A percentile compares a stretch with the other conserved stretches of the same genome.
These are phyloP conservation scores for Sarocladium brachiariae DNA, from an alignment of 2,329 filamentous ascomycete species.

Conservation along the genomic window DNA sequence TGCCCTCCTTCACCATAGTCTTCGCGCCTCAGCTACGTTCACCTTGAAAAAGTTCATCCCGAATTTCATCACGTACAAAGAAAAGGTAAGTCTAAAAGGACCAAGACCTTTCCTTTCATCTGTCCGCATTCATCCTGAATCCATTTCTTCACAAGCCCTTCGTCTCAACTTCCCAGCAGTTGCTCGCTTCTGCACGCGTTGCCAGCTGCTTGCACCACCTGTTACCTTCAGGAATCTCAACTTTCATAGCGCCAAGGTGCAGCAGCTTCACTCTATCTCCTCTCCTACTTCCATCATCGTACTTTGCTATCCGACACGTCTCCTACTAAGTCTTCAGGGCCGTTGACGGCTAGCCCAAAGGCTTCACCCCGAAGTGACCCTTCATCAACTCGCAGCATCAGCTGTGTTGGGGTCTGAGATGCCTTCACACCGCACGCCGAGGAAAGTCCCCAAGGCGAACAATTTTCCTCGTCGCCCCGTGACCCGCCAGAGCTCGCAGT, in stretches of 20 bases:
- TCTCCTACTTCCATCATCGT: too few species aligned
- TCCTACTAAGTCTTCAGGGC: not conserved
- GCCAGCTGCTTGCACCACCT: not conserved
- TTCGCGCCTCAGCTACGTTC: not conserved
- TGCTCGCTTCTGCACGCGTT: not conserved
- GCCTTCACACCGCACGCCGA: not conserved
- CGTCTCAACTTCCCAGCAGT: not conserved
- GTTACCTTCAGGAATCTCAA: not conserved
- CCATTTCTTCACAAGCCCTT: too few species aligned
- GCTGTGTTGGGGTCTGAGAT: not conserved
- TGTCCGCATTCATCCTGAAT: too few species aligned
- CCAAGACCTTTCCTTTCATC: not conserved
- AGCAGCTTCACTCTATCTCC: not conserved
- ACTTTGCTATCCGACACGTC: not conserved
- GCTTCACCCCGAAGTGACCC: not conserved
- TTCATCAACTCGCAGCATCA: not conserved
- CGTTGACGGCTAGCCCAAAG: not conserved
- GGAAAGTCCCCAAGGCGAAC: not conserved
- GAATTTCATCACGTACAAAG: not conserved
- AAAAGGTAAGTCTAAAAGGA: not conserved
- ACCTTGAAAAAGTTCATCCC: too few species aligned
- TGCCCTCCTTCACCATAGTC: not conserved
- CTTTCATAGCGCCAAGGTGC: not conserved
- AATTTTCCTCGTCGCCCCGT: not conserved
- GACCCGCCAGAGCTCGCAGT: not conserved